Base-by-base conservation (phyloP, 768 basidiomycete species). In the Clitopilus passeckerianus region DNA sequence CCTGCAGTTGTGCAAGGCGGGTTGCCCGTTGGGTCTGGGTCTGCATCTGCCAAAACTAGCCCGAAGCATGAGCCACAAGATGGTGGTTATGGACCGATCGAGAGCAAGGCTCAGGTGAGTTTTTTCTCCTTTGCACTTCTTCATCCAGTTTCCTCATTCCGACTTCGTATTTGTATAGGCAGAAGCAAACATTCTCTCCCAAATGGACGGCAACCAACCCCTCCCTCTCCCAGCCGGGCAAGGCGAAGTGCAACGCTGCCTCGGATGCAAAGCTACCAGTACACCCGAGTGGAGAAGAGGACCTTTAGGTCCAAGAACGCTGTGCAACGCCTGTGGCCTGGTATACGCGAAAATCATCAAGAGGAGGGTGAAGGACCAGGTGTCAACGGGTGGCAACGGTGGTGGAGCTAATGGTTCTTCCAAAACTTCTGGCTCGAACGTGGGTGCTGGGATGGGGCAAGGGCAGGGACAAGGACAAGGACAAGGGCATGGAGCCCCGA, bases 211-310 rank as follows among this genome's bases (percentile, higher is more conserved):
- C 54, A 27, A 3, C 23, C 41, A 44, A 7, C 56, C 27, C 44
- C 14, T 20, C 6, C 27, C 23, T 75, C 55, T 74, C 74, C 57
- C 73, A 71, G 59, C 46, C 16, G 46, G 46, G 16, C 46, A 12
- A 50, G 46, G 46, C 20, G 87, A 88, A 58, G 83, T 83, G 15
- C 91, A 92, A 70, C 88, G 81, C 23, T 93, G 91, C 72, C 77
- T 91, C 33, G 91, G 90, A 33, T 93, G 91, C 74, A 81, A 75
- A 65, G 91, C 90, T 61, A 93, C 91, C 15, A 87, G 90, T 58
- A 93, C 91, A 63, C 91, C 91, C 6, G 91, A 93, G 76, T 93
- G 91, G 91, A 79, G 91, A 57, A 77, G 91, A 62, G 91, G 91
- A 1, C 91, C 91, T 14, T 72, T 93, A 75, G 91, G 90, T 56